Evolutionary conservation across 225 moss, liverwort and hornwort genomes (phyloP), one percentile per base, ranked within the genome.

Genomic region (Takakia lepidozioides): DNA sequence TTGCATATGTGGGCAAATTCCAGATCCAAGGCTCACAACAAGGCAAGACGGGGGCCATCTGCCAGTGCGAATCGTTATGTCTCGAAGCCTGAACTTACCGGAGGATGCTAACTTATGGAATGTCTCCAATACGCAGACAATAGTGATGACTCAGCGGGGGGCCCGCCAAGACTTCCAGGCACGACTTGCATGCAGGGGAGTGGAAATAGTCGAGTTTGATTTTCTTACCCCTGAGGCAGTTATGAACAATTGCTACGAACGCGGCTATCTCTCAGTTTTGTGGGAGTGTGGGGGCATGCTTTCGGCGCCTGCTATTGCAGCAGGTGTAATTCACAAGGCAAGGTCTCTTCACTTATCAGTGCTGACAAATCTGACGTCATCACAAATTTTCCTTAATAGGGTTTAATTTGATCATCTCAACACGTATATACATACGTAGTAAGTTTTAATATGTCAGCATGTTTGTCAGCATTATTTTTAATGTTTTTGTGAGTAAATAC

Each of bases 251-350:
- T 95, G 95, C 65, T 87, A 84, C 52, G 57, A 70, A 51, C 82
- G 87, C 48, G 90, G 95, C 8, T 90, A 76, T 38, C 64, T 95
- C 50, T 80, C 80, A 5, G 90, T 95, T 37, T 28, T 95, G 49
- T 90, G 90, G 95, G 95, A 95, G 56, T 95, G 95, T 55, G 95
- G 95, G 56, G 95, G 95, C 28, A 67, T 68, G 51, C 66, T 95
- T 19, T 80, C 95, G 45, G 90, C 95, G 21, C 95, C 90, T 40
- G 95, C 95, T 25, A 90, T 95, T 42, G 83, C 84, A 47, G 76
- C 55, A 44, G 68, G 69, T 27, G 82, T 95, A 24, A 83, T 95
- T 48, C 95, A 90, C 25, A 87, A 76, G 84, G 81, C 53, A 65
- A 59, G 49, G 20, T 28, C 25, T 16, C 25, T 5, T 10, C 27